phyloP scores from a whole-genome alignment of 352 stramenopile genomes.

The Phytopythium helicoides region DNA sequence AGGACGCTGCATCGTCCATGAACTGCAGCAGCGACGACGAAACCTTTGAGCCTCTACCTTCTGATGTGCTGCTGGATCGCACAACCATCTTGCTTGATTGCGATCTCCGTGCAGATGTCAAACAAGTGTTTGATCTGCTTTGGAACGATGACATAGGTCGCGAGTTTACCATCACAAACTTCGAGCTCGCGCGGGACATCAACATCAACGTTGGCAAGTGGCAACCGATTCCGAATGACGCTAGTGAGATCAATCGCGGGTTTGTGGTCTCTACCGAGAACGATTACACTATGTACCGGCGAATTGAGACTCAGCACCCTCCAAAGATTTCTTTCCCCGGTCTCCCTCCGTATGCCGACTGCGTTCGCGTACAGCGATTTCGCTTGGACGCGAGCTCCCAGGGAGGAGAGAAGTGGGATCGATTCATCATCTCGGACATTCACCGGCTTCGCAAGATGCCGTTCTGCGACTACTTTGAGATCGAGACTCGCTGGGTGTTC shows the following conservation, averaged over 20 bases:
- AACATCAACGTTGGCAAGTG: constrained; percentile 64
- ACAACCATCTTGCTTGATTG: constrained; percentile 72
- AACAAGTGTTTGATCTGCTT: constrained; percentile 62
- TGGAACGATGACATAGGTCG: constrained; percentile 59
- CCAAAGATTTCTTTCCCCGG: constrained; percentile 61
- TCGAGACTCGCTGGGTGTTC: constrained; percentile 80
- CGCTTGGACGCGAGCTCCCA: constrained; percentile 39
- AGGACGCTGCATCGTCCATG: neutral
- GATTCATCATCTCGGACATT: constrained; percentile 62
- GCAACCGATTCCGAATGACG: constrained; percentile 34
- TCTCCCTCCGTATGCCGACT: constrained; percentile 48
- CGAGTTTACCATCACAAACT: constrained; percentile 40
- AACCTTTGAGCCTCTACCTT: constrained; percentile 52
- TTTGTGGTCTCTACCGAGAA: constrained; percentile 52
- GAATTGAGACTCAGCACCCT: constrained; percentile 52
- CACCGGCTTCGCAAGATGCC: constrained; percentile 75
- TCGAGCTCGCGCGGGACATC: constrained; percentile 65
- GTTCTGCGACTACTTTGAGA: constrained; percentile 83
- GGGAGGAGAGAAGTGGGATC: constrained; percentile 41
- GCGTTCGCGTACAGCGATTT: constrained; percentile 47
- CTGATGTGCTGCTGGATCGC: constrained; percentile 47
- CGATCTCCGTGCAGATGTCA: constrained; percentile 59
- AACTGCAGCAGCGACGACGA: constrained; percentile 44
- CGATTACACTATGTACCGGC: constrained; percentile 45
- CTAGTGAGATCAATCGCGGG: constrained; percentile 21